Percentiles rank a stretch among this genome's conserved stretches.
phyloP scores from a whole-genome alignment of 2,329 filamentous ascomycete species.

The Aspergillus amoenus region DNA sequence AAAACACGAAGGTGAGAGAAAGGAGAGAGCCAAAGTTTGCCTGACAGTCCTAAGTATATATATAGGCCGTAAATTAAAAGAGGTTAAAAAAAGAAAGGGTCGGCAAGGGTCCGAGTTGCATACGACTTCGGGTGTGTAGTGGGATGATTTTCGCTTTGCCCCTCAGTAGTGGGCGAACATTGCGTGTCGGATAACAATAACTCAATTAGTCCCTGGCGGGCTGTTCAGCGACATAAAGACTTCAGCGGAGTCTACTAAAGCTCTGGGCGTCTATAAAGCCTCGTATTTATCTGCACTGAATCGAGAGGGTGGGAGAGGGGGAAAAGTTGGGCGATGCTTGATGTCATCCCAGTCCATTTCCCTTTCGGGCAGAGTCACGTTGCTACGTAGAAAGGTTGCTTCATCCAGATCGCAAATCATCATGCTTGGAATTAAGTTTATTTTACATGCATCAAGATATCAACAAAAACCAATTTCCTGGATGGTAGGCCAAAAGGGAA shows the following conservation, averaged over 20 bases:
- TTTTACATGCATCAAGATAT: background rate
- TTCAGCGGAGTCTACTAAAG: background rate
- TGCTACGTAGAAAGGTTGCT: background rate
- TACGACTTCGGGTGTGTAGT: conserved; percentile 1
- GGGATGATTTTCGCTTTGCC: conserved; percentile 14
- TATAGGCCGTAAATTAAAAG: background rate
- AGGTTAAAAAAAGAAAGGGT: conserved; percentile 2
- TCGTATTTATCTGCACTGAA: background rate
- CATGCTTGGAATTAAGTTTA: conserved; percentile 2
- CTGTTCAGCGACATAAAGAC: background rate
- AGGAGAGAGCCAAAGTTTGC: background rate
- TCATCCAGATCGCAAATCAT: conserved; percentile 2
- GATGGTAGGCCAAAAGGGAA: background rate
- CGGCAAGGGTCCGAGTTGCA: background rate
- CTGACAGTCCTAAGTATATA: background rate
- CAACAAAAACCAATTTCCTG: conserved; percentile 1
- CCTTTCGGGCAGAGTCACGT: conserved; percentile 1
- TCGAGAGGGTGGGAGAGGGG: background rate
- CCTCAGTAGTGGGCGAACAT: conserved; percentile 11
- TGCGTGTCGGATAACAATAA: conserved; percentile 1
- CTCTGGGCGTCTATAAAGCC: conserved; percentile 1
- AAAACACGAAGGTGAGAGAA: background rate
- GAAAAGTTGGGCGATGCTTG: background rate
- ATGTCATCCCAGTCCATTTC: conserved; percentile 8
- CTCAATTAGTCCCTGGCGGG: background rate